phyloP scores from a whole-genome alignment of 495 filamentous ascomycete species.

The Xylaria castorea region DNA sequence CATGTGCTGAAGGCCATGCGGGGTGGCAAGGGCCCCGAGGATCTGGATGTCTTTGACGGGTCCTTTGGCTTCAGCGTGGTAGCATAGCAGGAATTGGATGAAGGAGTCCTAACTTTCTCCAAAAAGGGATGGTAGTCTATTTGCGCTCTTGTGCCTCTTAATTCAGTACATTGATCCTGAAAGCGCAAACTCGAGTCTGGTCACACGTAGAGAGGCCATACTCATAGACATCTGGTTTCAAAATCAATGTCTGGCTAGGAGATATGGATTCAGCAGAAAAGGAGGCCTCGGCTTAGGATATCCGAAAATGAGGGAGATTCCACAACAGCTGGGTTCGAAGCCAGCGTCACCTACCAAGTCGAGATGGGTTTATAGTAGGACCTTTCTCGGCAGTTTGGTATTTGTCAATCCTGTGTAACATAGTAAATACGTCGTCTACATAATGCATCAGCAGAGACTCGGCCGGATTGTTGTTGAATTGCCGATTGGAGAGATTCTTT shows the following conservation, averaged over 20 bases:
- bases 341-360: constrained; percentile 19
- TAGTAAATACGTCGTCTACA: not conserved
- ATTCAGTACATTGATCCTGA: not conserved
- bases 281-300: not conserved
- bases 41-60: constrained; percentile 61
- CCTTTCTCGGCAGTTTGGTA: not conserved
- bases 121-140: not conserved
- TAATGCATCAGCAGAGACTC: not conserved
- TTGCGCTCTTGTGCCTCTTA: not conserved
- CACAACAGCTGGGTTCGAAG: not conserved
- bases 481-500: not conserved
- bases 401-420: not conserved
- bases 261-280: not conserved
- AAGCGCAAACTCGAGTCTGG: not conserved
- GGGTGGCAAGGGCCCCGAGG: constrained; percentile 52
- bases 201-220: not conserved
- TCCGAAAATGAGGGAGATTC: not conserved
- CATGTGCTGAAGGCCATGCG: constrained; percentile 58
- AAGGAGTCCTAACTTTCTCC: not conserved
- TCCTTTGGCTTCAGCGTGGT: constrained; percentile 66
- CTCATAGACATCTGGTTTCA: constrained; percentile 1
- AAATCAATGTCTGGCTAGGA: not conserved
- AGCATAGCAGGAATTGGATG: constrained; percentile 36
- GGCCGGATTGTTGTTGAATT: not conserved
- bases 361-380: not conserved